phyloP scores from a whole-genome alignment of 495 filamentous ascomycete genomes.

The Penicillium chermesinum region DNA sequence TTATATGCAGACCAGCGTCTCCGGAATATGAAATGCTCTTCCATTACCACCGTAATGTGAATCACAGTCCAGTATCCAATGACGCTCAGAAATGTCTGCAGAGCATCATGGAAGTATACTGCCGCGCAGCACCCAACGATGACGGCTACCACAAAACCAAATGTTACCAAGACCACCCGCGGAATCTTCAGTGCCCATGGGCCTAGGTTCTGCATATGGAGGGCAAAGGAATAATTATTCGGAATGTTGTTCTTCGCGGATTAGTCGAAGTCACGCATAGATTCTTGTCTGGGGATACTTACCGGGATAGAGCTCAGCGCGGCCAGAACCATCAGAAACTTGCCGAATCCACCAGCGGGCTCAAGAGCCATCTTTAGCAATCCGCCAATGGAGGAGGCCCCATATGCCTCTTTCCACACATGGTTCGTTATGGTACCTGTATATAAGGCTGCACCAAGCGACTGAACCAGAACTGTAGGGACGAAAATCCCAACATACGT shows the following conservation, averaged over 20 bases:
- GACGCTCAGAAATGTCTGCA: conserved; percentile 25
- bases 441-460: conserved; percentile 60
- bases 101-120: conserved; percentile 19
- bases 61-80: conserved; percentile 68
- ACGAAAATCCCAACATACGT: conserved; percentile 58
- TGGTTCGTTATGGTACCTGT: conserved; percentile 44
- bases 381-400: conserved; percentile 51
- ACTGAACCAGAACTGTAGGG: conserved; percentile 59
- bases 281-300: conserved; percentile 2
- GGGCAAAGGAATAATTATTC: conserved; percentile 27
- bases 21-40: conserved; percentile 68
- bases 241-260: conserved; percentile 23
- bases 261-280: not conserved
- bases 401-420: conserved; percentile 49
- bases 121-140: conserved; percentile 24
- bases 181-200: conserved; percentile 31
- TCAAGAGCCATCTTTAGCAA: conserved; percentile 54
- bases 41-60: conserved; percentile 59
- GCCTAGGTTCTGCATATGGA: conserved; percentile 31
- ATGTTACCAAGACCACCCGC: conserved; percentile 23
- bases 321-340: conserved; percentile 34
- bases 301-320: conserved; percentile 33
- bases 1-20: conserved; percentile 53
- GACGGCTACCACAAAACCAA: conserved; percentile 20
- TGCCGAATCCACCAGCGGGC: conserved; percentile 36